phyloP scores from a whole-genome alignment of 768 basidiomycete species.

The Tulasnella sp. region DNA sequence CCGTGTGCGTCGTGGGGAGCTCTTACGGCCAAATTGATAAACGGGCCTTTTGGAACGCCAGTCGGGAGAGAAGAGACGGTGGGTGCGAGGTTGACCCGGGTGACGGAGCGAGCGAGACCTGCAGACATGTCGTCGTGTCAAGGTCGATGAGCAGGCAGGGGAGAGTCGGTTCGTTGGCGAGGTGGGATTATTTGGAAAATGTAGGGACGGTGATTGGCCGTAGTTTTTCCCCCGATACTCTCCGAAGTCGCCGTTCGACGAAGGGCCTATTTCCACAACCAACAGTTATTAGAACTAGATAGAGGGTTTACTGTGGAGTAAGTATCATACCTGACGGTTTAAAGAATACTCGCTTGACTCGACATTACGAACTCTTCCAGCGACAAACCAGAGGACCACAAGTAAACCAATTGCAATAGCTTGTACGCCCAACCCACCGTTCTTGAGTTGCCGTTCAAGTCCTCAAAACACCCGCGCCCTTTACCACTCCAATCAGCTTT shows the following conservation, averaged over 20 bases:
- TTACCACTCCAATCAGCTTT: too few relatives aligned
- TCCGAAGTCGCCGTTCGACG: neutral
- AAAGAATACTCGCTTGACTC: too few relatives aligned
- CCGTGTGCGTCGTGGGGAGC: conserved; percentile 44
- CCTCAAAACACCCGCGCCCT: too few relatives aligned
- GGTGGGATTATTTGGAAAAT: neutral
- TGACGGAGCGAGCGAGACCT: conserved; percentile 16
- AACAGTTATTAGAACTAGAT: too few relatives aligned
- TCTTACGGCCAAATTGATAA: conserved; percentile 59
- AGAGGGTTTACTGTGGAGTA: too few relatives aligned
- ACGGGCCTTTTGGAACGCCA: conserved; percentile 66
- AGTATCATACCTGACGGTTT: too few relatives aligned
- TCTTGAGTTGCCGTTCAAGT: too few relatives aligned
- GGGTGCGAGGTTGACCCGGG: conserved; percentile 52
- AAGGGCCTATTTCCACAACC: neutral
- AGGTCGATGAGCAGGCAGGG: neutral
- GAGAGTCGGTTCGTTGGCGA: neutral
- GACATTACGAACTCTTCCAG: too few relatives aligned
- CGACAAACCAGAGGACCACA: too few relatives aligned
- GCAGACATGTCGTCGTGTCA: neutral
- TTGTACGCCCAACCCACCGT: too few relatives aligned
- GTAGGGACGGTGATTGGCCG: neutral
- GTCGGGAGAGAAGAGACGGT: conserved; percentile 66
- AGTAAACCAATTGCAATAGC: too few relatives aligned
- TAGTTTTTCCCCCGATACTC: neutral